Percentiles rank a stretch among this genome's conserved stretches.
These are phyloP conservation scores for Picea sitchensis DNA, from an alignment of 75 land plant species.

Conservation along the genomic window DNA sequence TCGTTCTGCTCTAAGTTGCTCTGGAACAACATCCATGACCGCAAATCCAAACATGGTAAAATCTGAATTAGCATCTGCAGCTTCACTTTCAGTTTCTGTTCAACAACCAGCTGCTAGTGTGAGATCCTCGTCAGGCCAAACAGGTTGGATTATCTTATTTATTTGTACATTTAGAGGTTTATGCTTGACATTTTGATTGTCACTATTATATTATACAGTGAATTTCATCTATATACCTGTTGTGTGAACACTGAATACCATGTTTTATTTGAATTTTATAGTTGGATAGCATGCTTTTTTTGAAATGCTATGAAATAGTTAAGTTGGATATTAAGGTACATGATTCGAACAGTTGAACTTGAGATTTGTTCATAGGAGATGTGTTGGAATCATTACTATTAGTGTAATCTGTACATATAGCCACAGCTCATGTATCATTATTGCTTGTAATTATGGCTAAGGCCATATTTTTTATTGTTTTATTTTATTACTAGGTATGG, in stretches of 20 bases:
- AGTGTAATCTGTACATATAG: no score
- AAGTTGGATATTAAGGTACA: no score
- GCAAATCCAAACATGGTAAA: slow-evolving; percentile 42
- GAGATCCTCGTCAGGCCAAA: slow-evolving; percentile 7
- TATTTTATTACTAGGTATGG: no score
- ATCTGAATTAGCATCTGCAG: slow-evolving; percentile 37
- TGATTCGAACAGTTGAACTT: no score
- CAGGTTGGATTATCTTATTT: background rate
- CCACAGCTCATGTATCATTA: no score
- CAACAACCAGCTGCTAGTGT: slow-evolving; percentile 32
- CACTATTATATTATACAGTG: background rate
- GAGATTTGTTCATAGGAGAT: no score
- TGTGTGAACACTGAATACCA: background rate
- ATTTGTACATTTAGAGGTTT: background rate
- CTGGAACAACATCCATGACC: slow-evolving; percentile 32
- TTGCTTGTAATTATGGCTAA: no score
- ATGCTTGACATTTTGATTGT: background rate
- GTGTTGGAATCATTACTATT: no score
- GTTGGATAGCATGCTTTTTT: no score
- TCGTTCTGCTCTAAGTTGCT: slow-evolving; percentile 56
- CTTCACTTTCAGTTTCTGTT: slow-evolving; percentile 25
- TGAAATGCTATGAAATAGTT: no score
- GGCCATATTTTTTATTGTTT: no score
- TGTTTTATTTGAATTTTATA: background rate
- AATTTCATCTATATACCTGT: background rate